phyloP scores from a whole-genome alignment of 768 basidiomycete genomes.

The Strobilomyces echinocephalus region DNA sequence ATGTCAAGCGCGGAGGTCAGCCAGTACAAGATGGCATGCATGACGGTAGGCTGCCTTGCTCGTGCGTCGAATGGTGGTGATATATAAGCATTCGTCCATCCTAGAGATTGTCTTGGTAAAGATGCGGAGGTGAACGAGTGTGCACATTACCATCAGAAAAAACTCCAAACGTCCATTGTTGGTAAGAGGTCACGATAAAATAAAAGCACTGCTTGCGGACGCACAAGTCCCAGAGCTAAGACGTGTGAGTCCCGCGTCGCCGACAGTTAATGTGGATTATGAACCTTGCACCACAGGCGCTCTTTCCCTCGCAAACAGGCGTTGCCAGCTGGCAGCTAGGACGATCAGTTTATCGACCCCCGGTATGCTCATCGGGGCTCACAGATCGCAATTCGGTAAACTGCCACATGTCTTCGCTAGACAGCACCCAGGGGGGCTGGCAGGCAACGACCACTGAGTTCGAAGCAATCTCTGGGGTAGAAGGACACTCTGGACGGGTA shows the following conservation, averaged over 20 bases:
- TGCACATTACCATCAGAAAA: constrained; percentile 47
- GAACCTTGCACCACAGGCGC: constrained; percentile 60
- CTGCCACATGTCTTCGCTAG: constrained; percentile 47
- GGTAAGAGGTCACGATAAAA: constrained; percentile 58
- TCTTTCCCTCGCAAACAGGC: constrained; percentile 47
- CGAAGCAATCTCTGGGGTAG: constrained; percentile 25
- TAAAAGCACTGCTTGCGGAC: constrained; percentile 43
- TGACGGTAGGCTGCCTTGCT: constrained; percentile 42
- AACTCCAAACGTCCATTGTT: constrained; percentile 57
- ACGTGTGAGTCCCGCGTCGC: constrained; percentile 5
- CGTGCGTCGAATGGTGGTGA: constrained; percentile 41
- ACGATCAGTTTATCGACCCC: not conserved
- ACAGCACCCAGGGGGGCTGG: constrained; percentile 58
- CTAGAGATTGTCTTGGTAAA: constrained; percentile 27
- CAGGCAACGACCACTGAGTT: constrained; percentile 48
- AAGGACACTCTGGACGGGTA: constrained; percentile 22
- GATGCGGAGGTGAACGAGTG: not conserved
- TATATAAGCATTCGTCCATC: constrained; percentile 51
- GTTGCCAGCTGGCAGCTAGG: constrained; percentile 25
- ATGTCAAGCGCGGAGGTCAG: constrained; percentile 44
- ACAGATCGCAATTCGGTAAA: constrained; percentile 41
- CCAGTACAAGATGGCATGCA: constrained; percentile 55
- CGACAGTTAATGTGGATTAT: not conserved
- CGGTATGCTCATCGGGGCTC: constrained; percentile 4
- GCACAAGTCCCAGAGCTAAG: constrained; percentile 50